Conservation (phyloP, 352 stramenopile species). For the Phytophthora nicotianae region DNA sequence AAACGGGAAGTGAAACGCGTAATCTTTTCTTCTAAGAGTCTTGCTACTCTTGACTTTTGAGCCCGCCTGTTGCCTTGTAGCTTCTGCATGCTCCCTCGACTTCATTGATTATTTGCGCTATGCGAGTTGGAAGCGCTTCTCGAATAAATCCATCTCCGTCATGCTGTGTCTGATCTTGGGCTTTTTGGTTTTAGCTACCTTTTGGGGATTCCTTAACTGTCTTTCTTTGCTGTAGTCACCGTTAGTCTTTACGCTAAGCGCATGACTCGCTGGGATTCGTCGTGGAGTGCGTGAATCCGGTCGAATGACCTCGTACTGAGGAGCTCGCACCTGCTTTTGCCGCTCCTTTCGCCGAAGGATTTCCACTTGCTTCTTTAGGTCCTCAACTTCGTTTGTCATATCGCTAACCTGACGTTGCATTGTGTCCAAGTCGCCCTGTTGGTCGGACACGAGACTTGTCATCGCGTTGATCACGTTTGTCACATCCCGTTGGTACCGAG, state of each 20-base stretch:
- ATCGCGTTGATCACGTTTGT: conserved; percentile 51
- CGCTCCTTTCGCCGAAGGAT: conserved; percentile 20
- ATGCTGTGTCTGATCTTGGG: conserved; percentile 20
- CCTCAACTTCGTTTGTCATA: conserved; percentile 28
- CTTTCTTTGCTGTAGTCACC: neutral
- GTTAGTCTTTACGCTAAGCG: conserved; percentile 4
- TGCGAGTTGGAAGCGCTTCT: conserved; percentile 38
- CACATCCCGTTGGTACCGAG: conserved; percentile 36
- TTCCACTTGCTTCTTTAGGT: conserved; percentile 27
- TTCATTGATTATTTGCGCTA: conserved; percentile 23
- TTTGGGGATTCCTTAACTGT: conserved; percentile 8
- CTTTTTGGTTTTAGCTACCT: conserved; percentile 10
- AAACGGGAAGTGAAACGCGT: conserved; percentile 74
- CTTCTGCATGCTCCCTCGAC: conserved; percentile 13
- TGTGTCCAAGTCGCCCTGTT: conserved; percentile 39
- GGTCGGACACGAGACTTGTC: conserved; percentile 48
- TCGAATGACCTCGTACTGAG: conserved; percentile 11
- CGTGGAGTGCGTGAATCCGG: neutral
- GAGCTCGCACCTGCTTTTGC: conserved; percentile 4
- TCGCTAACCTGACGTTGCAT: conserved; percentile 23
- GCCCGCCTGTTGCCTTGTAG: conserved; percentile 23
- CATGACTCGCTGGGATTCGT: neutral
- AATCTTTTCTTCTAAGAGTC: conserved; percentile 69
- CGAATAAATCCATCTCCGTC: conserved; percentile 49
- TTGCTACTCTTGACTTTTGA: conserved; percentile 18